These are phyloP conservation scores for Aristolochia fimbriata DNA, from an alignment of 164 flowering plant genomes.

Conservation along the genomic window DNA sequence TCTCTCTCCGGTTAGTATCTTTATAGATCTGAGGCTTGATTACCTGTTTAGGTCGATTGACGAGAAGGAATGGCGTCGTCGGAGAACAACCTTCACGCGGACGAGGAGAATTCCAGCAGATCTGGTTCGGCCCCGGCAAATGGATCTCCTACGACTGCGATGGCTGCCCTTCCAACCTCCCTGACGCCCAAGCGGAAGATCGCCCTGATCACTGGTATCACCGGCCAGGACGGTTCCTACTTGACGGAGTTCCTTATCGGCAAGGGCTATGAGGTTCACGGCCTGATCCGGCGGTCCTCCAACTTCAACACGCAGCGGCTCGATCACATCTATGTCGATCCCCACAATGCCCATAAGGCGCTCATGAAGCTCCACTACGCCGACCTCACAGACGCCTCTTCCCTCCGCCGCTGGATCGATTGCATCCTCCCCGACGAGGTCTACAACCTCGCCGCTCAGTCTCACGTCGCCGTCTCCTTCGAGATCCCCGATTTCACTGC, in stretches of 20 bases:
- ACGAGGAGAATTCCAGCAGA: no score
- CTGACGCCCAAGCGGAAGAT: conserved; percentile 23
- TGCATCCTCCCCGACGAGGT: conserved; percentile 79
- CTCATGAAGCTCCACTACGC: conserved; percentile 90
- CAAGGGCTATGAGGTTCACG: conserved; percentile 83
- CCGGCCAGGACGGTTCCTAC: conserved; percentile 97
- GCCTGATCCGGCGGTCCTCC: conserved; percentile 86
- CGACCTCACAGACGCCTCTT: conserved; percentile 86
- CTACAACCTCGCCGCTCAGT: conserved; percentile 94
- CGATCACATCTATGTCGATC: conserved; percentile 95
- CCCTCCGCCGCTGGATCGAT: conserved; percentile 93
- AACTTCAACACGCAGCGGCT: conserved; percentile 95
- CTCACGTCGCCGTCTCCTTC: conserved; percentile 94
- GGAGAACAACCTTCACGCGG: not conserved
- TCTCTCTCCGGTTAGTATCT: no score
- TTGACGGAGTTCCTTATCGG: conserved; percentile 78
- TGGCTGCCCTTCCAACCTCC: conserved; percentile 11
- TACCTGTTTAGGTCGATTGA: no score
- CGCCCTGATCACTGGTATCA: conserved; percentile 86
- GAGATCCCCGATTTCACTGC: conserved; percentile 98
- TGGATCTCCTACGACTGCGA: not conserved
- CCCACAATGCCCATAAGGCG: conserved; percentile 73
- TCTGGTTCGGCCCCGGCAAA: not conserved
- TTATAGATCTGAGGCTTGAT: no score
- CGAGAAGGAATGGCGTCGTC: not conserved